Evolutionary conservation across 139 green algal species (phyloP).

Genomic region (Picochlorum sp.): DNA sequence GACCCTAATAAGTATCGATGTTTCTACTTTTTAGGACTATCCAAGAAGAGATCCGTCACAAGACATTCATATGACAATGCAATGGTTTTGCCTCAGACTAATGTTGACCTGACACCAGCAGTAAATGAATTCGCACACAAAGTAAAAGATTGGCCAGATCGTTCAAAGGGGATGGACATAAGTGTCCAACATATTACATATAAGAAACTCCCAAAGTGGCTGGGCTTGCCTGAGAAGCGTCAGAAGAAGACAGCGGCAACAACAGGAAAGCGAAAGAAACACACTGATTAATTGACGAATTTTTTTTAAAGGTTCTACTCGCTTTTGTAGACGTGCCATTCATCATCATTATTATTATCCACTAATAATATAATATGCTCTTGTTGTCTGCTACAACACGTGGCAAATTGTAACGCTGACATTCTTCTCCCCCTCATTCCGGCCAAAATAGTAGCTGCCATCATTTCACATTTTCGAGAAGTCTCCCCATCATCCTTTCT

Average conservation of each 20-base stretch:
- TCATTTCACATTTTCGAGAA: too few relatives aligned
- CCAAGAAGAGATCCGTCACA: constrained; percentile 41
- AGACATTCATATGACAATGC: constrained; percentile 21
- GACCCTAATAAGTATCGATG: constrained; percentile 1
- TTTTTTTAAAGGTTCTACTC: background rate
- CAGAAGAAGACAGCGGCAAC: constrained; percentile 5
- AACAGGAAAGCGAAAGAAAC: background rate
- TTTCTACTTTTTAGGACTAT: constrained; percentile 67
- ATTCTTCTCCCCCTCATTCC: too few relatives aligned
- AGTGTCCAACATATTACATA: constrained; percentile 40
- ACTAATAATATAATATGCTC: too few relatives aligned
- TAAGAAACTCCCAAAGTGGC: constrained; percentile 6
- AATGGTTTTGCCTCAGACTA: constrained; percentile 29
- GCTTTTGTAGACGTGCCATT: too few relatives aligned
- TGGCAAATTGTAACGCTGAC: too few relatives aligned
- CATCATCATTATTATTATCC: too few relatives aligned
- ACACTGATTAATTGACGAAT: background rate
- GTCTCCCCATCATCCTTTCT: too few relatives aligned
- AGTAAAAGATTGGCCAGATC: constrained; percentile 21
- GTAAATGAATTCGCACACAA: constrained; percentile 61
- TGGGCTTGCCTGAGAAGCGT: background rate
- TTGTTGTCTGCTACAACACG: too few relatives aligned
- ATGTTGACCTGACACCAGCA: constrained; percentile 57
- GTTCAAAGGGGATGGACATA: constrained; percentile 60
- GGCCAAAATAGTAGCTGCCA: too few relatives aligned